phyloP scores from a whole-genome alignment of 768 basidiomycete species.

The Hericium coralloides region DNA sequence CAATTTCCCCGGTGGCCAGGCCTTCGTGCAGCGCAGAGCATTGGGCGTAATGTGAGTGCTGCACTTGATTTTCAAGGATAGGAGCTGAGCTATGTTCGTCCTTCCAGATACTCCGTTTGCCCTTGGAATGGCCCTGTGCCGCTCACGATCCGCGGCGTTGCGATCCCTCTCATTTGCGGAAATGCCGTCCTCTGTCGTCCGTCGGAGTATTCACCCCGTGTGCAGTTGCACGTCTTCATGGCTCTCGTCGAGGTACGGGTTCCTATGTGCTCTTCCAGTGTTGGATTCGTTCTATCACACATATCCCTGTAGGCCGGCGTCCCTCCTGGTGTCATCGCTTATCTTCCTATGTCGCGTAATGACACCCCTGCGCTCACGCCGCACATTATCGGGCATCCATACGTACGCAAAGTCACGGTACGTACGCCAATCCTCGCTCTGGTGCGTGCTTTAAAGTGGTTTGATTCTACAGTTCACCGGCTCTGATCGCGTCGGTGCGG shows the following conservation, averaged over 20 bases:
- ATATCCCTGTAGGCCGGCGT: constrained; percentile 36
- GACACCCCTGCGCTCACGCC: constrained; percentile 35
- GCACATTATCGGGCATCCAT: constrained; percentile 46
- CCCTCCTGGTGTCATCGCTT: constrained; percentile 51
- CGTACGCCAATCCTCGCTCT: constrained; percentile 3
- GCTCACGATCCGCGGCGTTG: constrained; percentile 36
- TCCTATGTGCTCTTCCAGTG: not conserved
- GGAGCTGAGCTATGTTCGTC: not conserved
- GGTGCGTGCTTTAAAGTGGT: not conserved
- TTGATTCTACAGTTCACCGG: constrained; percentile 40
- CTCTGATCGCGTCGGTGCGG: constrained; percentile 43
- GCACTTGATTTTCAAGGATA: not conserved
- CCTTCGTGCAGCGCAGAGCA: constrained; percentile 37
- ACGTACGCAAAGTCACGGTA: constrained; percentile 45
- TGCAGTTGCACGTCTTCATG: constrained; percentile 29
- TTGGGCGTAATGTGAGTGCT: constrained; percentile 42
- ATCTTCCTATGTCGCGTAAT: constrained; percentile 37
- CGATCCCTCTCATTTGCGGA: constrained; percentile 41
- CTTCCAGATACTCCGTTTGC: constrained; percentile 37
- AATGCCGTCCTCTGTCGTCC: constrained; percentile 48
- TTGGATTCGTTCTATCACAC: not conserved
- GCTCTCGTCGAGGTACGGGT: not conserved
- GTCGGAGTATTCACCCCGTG: constrained; percentile 41
- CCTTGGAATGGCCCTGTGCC: constrained; percentile 49
- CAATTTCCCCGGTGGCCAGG: constrained; percentile 32